Conservation (phyloP, 257 asterid genomes). For the Solanum gracilifrons region DNA sequence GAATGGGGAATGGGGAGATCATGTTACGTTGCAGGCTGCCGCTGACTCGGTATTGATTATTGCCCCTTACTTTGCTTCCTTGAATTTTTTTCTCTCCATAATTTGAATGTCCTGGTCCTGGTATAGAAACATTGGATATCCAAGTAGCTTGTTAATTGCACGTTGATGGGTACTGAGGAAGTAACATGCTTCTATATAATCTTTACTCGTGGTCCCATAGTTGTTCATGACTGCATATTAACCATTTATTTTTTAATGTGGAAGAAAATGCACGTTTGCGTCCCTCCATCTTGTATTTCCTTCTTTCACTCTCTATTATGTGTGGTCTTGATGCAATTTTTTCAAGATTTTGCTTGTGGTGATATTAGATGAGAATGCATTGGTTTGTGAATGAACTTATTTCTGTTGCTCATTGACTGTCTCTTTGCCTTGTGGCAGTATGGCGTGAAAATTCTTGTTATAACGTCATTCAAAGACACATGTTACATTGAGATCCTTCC, state of each 20-base stretch:
- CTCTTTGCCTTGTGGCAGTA: slow-evolving; percentile 38
- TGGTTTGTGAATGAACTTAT: not conserved
- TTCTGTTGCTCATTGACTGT: slow-evolving; percentile 7
- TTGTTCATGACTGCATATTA: not conserved
- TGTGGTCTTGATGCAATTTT: not conserved
- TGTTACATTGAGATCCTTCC: slow-evolving; percentile 97
- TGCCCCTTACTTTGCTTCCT: not conserved
- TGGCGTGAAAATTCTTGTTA: slow-evolving; percentile 73
- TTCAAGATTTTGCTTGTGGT: not conserved
- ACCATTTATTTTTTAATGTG: not conserved
- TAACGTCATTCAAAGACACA: slow-evolving; percentile 88
- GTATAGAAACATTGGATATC: not conserved
- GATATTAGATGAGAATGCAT: not conserved
- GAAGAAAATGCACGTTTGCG: not conserved
- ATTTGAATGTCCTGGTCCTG: not conserved
- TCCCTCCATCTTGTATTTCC: not conserved
- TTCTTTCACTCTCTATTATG: not conserved
- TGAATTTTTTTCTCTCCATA: not conserved
- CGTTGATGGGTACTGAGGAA: not conserved
- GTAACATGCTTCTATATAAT: not conserved
- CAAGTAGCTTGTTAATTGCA: not conserved
- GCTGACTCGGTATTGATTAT: slow-evolving; percentile 64
- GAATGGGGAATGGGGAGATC: slow-evolving; percentile 97
- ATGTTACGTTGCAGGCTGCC: slow-evolving; percentile 96
- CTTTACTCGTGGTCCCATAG: not conserved